Evolutionary conservation across 1,284 basidiomycete species (phyloP).

Genomic region (Leccinum olivaceoglutinosum): DNA sequence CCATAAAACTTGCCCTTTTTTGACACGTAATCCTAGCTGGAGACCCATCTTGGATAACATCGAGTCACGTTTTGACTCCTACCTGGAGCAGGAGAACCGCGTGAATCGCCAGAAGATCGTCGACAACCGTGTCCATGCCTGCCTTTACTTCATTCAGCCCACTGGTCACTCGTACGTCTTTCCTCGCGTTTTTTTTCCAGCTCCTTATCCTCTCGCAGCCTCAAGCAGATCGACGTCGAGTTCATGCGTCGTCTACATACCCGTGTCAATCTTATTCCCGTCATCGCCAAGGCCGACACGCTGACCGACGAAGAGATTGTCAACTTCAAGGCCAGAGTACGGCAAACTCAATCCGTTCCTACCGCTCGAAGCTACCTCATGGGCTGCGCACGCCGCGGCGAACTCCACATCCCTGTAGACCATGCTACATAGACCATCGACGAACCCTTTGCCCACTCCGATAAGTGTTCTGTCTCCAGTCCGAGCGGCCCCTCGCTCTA

Average conservation of each 20-base stretch:
- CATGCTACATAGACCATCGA: no score
- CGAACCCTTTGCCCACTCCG: no score
- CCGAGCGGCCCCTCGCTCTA: no score
- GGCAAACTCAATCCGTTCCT: conserved; percentile 17
- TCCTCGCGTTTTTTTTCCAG: not conserved
- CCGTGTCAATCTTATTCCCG: conserved; percentile 94
- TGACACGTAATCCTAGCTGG: conserved; percentile 57
- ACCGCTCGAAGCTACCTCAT: not conserved
- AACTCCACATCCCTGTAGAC: no score
- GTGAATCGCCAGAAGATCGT: conserved; percentile 86
- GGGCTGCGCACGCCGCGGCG: no score
- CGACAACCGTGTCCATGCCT: conserved; percentile 89
- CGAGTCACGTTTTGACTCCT: conserved; percentile 92
- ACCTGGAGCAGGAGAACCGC: conserved; percentile 95
- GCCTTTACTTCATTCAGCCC: conserved; percentile 96
- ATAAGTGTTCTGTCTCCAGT: no score
- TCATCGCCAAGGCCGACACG: conserved; percentile 96
- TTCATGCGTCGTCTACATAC: conserved; percentile 95
- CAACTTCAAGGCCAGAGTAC: conserved; percentile 86
- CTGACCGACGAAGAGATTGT: conserved; percentile 92
- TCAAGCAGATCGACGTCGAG: conserved; percentile 95
- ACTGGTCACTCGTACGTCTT: conserved; percentile 89
- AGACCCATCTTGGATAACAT: conserved; percentile 97
- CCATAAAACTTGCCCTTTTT: conserved; percentile 1
- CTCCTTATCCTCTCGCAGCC: conserved; percentile 39